Evolutionary conservation across 176 grass and related monocot species (phyloP).

Genomic region (Juncus inflexus): DNA sequence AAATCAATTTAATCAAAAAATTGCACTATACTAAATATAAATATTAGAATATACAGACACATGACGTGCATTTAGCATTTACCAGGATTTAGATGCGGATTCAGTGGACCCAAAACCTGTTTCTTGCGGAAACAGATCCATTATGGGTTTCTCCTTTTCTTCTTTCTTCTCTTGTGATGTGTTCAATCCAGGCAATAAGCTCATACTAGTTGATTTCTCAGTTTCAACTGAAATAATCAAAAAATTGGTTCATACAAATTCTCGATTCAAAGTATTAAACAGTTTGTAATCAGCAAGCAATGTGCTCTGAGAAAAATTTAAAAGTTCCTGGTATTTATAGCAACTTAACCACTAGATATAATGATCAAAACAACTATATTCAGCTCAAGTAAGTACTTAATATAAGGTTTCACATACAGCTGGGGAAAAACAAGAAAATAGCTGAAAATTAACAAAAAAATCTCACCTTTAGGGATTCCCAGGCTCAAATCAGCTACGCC

Average conservation of each 20-base stretch:
- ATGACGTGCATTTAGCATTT: slow-evolving; percentile 5
- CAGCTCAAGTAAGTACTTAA: too few species aligned
- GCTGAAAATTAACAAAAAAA: background rate
- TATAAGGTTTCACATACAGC: background rate
- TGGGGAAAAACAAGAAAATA: background rate
- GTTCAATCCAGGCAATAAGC: slow-evolving; percentile 35
- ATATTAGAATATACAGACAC: slow-evolving; percentile 9
- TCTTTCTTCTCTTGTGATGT: slow-evolving; percentile 30
- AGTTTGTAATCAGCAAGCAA: background rate
- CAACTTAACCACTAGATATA: background rate
- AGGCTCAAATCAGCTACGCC: slow-evolving; percentile 62
- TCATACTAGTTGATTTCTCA: slow-evolving; percentile 49
- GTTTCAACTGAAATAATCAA: slow-evolving; percentile 43
- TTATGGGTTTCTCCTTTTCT: slow-evolving; percentile 47
- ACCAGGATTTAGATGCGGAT: slow-evolving; percentile 28
- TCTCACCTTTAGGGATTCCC: slow-evolving; percentile 51
- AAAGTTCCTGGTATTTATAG: background rate
- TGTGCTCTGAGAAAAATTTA: background rate
- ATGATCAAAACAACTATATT: background rate
- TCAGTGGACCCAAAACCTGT: slow-evolving; percentile 38
- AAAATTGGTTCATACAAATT: slow-evolving; percentile 25
- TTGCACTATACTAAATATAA: background rate
- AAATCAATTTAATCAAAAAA: slow-evolving; percentile 25
- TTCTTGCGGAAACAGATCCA: slow-evolving; percentile 86
- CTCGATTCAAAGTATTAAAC: background rate